Evolutionary conservation across 176 grass and related monocot species (phyloP), one percentile per base, ranked within the genome.

Genomic region (Bothriochloa decipiens): DNA sequence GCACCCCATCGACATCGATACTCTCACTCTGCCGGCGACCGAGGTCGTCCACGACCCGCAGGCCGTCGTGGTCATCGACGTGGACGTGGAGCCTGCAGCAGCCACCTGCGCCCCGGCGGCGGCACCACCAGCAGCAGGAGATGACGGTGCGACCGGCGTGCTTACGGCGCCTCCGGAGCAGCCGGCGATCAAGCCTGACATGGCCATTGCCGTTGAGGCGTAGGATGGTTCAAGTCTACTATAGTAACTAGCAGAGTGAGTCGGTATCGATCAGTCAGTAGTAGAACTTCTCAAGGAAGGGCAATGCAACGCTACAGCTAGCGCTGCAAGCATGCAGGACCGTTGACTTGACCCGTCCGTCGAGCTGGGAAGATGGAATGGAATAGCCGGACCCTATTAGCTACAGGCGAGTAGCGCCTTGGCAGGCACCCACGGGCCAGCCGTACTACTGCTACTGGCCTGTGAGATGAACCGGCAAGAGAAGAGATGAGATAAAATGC

Each of bases 1-100:
- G 37, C 84, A 94, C 84, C 86, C 93, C 67, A 89, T 92, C 17
- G 83, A 85, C 46, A 77, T 77, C 42, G 57, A 61, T 22, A 61
- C 55, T 8, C 53, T 46, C 43, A 46, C 20, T 22, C 20, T 8
- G 55, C 53, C 18, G 20, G 20, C 8, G 18, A 20, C 7, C 0
- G 55, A 58, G 20, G 52, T 53, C 16, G 2, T 1, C 46, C 13
- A 18, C 49, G 49, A 18, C 1, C 17, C 49, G 15, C 49, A 53
- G 15, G 20, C 7, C 18, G 53, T 11, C 22, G 57, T 61, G 22
- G 22, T 61, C 57, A 25, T 61, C 57, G 57, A 61, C 57, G 57
- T 61, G 57, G n/a, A 61, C 57, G 57, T 37, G 20, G 65, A 55
- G 78, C 64, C 79, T 60, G 17, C 46, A 5, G 17, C 13, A 32